Conservation (phyloP, 257 asterid species). For the Leonotis leonurus region DNA sequence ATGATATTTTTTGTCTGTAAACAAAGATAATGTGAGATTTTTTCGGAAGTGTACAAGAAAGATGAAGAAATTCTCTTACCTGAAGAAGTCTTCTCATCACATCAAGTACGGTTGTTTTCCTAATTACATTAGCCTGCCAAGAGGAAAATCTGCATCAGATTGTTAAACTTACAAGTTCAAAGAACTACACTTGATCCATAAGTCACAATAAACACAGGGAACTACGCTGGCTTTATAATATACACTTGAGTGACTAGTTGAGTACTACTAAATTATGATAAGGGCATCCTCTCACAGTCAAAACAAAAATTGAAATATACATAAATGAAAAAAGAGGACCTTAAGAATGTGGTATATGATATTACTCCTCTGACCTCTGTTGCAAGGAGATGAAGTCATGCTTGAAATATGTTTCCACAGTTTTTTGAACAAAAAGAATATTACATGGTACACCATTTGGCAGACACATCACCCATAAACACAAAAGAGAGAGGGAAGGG, state of each 20-base stretch:
- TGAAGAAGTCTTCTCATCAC: slow-evolving; percentile 99
- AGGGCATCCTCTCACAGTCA: not conserved
- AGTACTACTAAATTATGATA: not conserved
- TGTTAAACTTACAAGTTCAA: not conserved
- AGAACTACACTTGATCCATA: slow-evolving; percentile 11
- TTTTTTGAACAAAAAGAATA: not conserved
- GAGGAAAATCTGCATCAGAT: slow-evolving; percentile 19
- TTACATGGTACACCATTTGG: slow-evolving; percentile 1
- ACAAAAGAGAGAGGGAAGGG: not conserved
- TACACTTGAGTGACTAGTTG: not conserved
- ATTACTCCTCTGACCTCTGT: not conserved
- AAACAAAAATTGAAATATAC: not conserved
- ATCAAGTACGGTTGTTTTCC: slow-evolving; percentile 96
- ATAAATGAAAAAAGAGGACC: not conserved
- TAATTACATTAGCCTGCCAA: slow-evolving; percentile 89
- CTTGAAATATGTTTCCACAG: not conserved
- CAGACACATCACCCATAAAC: not conserved
- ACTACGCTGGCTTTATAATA: slow-evolving; percentile 2
- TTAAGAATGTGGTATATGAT: not conserved
- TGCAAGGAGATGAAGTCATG: not conserved
- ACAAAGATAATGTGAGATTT: slow-evolving; percentile 20
- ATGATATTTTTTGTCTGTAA: slow-evolving; percentile 90
- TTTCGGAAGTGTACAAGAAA: slow-evolving; percentile 12
- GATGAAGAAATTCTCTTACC: slow-evolving; percentile 37
- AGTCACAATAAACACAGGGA: not conserved